Conservation (phyloP, 805 yeast species). For the Spathaspora hagerdaliae region DNA sequence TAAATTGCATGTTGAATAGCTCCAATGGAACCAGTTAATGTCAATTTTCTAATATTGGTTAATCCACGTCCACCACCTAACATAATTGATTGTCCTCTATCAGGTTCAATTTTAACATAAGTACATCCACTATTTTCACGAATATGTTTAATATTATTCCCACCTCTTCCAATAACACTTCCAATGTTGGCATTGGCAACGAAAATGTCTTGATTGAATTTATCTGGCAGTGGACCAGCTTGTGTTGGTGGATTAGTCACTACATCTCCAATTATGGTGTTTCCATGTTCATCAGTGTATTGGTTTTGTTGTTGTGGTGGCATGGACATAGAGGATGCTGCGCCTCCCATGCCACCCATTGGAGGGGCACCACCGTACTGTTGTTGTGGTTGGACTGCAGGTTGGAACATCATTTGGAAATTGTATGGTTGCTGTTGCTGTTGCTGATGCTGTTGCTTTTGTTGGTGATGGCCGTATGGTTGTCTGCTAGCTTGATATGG, state of each 20-base stretch:
- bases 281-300: slow-evolving; percentile 43
- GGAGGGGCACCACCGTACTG: slow-evolving; percentile 4
- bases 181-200: slow-evolving; percentile 81
- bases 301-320: slow-evolving; percentile 28
- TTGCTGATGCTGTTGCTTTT: slow-evolving; percentile 13
- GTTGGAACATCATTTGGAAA: slow-evolving; percentile 40
- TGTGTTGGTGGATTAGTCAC: slow-evolving; percentile 36
- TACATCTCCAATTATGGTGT: slow-evolving; percentile 42
- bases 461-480: slow-evolving; percentile 8
- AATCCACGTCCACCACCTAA: slow-evolving; percentile 42
- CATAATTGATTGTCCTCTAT: slow-evolving; percentile 46
- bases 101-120: slow-evolving; percentile 67
- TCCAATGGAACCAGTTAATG: slow-evolving; percentile 62
- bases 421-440: slow-evolving; percentile 26
- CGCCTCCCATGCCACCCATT: background rate
- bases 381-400: slow-evolving; percentile 30
- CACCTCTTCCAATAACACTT: slow-evolving; percentile 81
- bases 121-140: slow-evolving; percentile 69
- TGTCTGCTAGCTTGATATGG: background rate
- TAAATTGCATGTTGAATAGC: slow-evolving; percentile 71
- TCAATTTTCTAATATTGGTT: slow-evolving; percentile 51
- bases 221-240: slow-evolving; percentile 36
- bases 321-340: slow-evolving; percentile 13
- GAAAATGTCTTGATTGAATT: slow-evolving; percentile 62
- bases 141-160: slow-evolving; percentile 74